Percentiles rank a stretch among this genome's conserved stretches.
Conservation (phyloP, 1,284 basidiomycete genomes). For the Inonotus hispidus region DNA sequence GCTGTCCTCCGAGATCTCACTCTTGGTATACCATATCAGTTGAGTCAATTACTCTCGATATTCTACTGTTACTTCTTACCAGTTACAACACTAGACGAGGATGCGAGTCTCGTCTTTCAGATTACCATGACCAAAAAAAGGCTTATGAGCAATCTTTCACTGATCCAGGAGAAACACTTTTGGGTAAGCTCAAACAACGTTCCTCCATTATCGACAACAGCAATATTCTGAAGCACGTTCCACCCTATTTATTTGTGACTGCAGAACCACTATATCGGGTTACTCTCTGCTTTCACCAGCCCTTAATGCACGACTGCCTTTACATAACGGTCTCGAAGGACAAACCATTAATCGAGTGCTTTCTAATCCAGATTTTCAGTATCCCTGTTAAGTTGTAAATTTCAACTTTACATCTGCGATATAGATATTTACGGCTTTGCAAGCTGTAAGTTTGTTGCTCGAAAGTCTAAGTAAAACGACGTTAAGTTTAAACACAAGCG, state of each 20-base stretch:
- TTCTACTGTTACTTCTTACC: background rate
- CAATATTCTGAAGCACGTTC: background rate
- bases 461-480: too few relatives aligned
- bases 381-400: background rate
- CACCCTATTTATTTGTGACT: too few relatives aligned
- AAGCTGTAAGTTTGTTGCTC: too few relatives aligned
- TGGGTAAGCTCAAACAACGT: background rate
- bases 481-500: background rate
- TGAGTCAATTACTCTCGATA: background rate
- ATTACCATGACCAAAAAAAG: background rate
- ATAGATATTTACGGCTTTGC: too few relatives aligned
- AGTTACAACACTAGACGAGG: background rate
- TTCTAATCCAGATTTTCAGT: background rate
- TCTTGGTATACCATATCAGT: slow-evolving; percentile 1
- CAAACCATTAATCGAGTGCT: too few relatives aligned
- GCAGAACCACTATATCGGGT: background rate
- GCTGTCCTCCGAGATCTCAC: background rate
- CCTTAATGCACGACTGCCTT: background rate
- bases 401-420: too few relatives aligned
- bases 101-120: background rate
- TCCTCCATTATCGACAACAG: background rate
- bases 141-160: background rate
- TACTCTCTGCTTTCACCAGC: background rate
- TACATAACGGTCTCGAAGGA: too few relatives aligned
- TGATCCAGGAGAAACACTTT: background rate